Evolutionary conservation across 352 stramenopile genomes (phyloP), one percentile per base, ranked within the genome.

Genomic region (Phytopythium aichiense): DNA sequence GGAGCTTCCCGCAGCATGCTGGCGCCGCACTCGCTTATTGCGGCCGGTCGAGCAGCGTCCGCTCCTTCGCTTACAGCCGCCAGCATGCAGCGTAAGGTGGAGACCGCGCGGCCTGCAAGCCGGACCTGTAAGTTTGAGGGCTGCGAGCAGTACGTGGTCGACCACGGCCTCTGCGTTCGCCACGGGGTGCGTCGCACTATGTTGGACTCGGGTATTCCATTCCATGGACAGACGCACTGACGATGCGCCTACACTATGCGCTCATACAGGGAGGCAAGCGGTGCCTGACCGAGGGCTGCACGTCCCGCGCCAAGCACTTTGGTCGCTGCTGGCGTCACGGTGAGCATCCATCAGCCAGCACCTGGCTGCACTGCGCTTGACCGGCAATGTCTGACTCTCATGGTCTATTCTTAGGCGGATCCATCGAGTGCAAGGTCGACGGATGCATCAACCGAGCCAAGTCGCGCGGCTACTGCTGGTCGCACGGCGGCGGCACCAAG

Each of bases 381-480:
- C 9, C 20, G 11, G 12, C 12, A 31, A 8, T 8, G 22, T 8
- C 45, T 51, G 22, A 51, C 45, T 35, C 4, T 31, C 16, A 11
- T 31, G 20, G 23, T 33, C 16, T 20, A 23, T 23, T 31, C 37
- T 22, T 52, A 83, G 74, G 74, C 43, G 83, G 83, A n/a, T 92
- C 83, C 11, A 89, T 69, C 1, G 74, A 82, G 55, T 94, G 86
- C 71, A 93, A 88, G 60, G 67, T 90, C 35, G 62, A 68, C 6
- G 74, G 69, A 23, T 95, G 87, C 60, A 73, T 81, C 38, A 94
- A 94, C 55, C 84, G 85, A n/a, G 85, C 84, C 66, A 93, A 94
- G 67, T 91, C 84, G 33, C 71, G 82, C n/a, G 87, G 87, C 18
- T 88, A 89, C 50, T 95, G 87, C 65, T 94, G 85, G 87, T 92